A percentile compares a stretch with the other conserved stretches of the same genome.
phyloP scores from a whole-genome alignment of 2,329 filamentous ascomycete genomes.

The Metarhizium brunneum region DNA sequence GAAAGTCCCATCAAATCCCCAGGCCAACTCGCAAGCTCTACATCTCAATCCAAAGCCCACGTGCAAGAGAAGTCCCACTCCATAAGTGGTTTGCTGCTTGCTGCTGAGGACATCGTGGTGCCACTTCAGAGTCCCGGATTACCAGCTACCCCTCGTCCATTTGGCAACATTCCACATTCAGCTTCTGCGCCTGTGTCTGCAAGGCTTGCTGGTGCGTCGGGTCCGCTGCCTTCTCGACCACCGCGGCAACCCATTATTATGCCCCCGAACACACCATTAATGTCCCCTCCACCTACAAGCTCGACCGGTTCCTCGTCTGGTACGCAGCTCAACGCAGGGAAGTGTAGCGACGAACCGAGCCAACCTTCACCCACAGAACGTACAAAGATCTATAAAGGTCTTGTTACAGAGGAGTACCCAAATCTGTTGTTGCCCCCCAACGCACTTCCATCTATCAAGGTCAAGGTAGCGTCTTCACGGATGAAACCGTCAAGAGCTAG shows the following conservation, averaged over 20 bases:
- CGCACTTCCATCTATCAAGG: conserved; percentile 73
- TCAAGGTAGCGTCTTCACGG: conserved; percentile 88
- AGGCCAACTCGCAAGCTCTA: background rate
- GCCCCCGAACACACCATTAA: conserved; percentile 58
- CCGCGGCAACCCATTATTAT: conserved; percentile 66
- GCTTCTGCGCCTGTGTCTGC: conserved; percentile 59
- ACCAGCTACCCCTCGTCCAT: conserved; percentile 50
- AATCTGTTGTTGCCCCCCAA: conserved; percentile 80
- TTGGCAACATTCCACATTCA: conserved; percentile 37
- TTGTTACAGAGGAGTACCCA: conserved; percentile 79
- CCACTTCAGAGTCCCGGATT: conserved; percentile 50
- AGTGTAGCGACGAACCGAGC: conserved; percentile 1
- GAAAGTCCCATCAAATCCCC: background rate
- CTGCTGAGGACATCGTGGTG: conserved; percentile 25
- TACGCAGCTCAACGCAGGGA: conserved; percentile 4
- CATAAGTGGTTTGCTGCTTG: conserved; percentile 41
- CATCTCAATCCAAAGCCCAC: background rate
- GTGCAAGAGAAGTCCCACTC: conserved; percentile 21
- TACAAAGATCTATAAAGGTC: conserved; percentile 59
- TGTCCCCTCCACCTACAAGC: conserved; percentile 32
- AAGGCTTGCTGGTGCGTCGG: conserved; percentile 30
- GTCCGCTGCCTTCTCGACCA: conserved; percentile 62
- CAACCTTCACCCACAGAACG: conserved; percentile 25
- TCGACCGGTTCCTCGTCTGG: conserved; percentile 4
- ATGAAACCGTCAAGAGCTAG: conserved; percentile 86